These are phyloP conservation scores for Podaxis carcinomalis DNA, from an alignment of 768 basidiomycete species.

Conservation along the genomic window DNA sequence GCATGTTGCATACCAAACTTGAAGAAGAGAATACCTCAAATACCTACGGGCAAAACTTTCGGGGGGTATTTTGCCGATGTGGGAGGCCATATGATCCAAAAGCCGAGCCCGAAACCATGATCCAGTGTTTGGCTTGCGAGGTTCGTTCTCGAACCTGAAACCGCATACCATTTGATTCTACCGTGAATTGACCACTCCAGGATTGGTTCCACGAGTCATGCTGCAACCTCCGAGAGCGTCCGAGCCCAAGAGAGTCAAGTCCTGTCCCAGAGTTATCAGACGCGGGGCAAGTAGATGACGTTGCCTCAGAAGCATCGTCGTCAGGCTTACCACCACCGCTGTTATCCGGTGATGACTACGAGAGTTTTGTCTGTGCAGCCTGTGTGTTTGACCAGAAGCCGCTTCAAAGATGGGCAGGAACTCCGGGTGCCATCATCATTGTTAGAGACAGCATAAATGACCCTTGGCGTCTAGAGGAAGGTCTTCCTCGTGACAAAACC, in stretches of 20 bases:
- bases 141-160: slow-evolving; percentile 36
- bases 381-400: slow-evolving; percentile 58
- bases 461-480: slow-evolving; percentile 41
- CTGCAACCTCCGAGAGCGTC: slow-evolving; percentile 66
- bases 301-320: slow-evolving; percentile 57
- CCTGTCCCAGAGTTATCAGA: slow-evolving; percentile 26
- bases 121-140: slow-evolving; percentile 84
- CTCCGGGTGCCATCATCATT: slow-evolving; percentile 63
- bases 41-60: slow-evolving; percentile 72
- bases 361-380: slow-evolving; percentile 65
- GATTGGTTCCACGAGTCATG: slow-evolving; percentile 94
- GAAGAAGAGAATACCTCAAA: slow-evolving; percentile 61
- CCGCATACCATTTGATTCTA: not conserved
- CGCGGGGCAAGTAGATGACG: slow-evolving; percentile 33
- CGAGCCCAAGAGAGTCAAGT: too few species aligned
- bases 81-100: slow-evolving; percentile 65
- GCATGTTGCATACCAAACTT: slow-evolving; percentile 51
- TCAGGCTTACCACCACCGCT: slow-evolving; percentile 65
- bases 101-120: slow-evolving; percentile 80
- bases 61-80: slow-evolving; percentile 71
- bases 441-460: slow-evolving; percentile 41
- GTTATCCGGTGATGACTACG: slow-evolving; percentile 66
- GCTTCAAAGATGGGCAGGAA: slow-evolving; percentile 63
- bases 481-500: not conserved
- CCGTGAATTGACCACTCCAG: slow-evolving; percentile 30